Evolutionary conservation across 306 rosid species (phyloP).

Genomic region (Hippophae rhamnoides): DNA sequence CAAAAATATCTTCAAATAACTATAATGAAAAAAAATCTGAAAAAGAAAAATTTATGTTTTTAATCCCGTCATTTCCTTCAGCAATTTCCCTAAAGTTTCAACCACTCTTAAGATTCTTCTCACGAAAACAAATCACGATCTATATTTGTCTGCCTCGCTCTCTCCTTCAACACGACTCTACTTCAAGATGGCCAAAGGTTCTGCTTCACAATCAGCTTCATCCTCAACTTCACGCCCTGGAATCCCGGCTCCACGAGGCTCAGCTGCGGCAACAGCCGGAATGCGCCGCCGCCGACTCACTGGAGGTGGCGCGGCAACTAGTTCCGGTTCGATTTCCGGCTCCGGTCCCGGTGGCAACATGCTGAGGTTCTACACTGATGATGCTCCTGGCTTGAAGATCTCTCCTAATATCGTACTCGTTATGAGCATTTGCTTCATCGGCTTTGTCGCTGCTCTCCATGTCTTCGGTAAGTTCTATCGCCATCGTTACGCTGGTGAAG

Average conservation of each 20-base stretch:
- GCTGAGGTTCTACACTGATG: constrained; percentile 93
- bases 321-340: constrained; percentile 16
- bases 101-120: too few species aligned
- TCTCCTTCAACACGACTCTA: neutral
- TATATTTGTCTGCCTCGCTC: neutral
- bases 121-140: neutral
- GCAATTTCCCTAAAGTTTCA: too few species aligned
- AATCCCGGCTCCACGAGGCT: constrained; percentile 69
- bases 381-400: constrained; percentile 85
- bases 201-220: constrained; percentile 63
- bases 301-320: constrained; percentile 9
- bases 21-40: too few species aligned
- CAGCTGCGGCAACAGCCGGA: constrained; percentile 84
- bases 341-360: constrained; percentile 47
- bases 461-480: constrained; percentile 72
- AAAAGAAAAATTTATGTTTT: too few species aligned
- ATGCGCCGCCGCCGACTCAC: constrained; percentile 74
- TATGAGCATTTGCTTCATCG: constrained; percentile 90
- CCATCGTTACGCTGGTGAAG: constrained; percentile 43
- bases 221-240: constrained; percentile 56
- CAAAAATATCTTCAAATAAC: too few species aligned
- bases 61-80: too few species aligned
- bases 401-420: constrained; percentile 78
- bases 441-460: constrained; percentile 81
- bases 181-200: constrained; percentile 52